Evolutionary conservation across 225 moss, liverwort and hornwort genomes (phyloP).

Genomic region (Sphagnum contortum): DNA sequence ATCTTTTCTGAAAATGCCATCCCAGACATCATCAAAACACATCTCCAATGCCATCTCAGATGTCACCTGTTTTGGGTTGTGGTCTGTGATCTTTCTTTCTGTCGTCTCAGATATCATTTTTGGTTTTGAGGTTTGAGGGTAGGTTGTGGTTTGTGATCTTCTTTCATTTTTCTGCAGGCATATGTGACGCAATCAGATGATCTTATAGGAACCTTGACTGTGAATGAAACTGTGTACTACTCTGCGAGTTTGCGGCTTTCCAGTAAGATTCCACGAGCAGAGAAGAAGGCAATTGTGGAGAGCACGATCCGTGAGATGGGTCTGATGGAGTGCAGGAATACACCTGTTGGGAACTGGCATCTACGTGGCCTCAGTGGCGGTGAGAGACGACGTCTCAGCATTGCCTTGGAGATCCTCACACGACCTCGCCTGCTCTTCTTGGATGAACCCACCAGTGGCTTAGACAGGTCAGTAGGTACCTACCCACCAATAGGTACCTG

Average conservation of each 20-base stretch:
- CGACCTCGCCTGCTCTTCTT: constrained; percentile 86
- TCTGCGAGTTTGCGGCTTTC: constrained; percentile 73
- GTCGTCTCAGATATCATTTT: no score
- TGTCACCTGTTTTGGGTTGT: no score
- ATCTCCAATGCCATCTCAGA: no score
- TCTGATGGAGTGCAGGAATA: constrained; percentile 52
- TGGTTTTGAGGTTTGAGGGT: no score
- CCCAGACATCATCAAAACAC: no score
- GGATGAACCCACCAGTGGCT: constrained; percentile 86
- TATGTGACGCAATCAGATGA: constrained; percentile 91
- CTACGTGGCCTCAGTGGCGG: constrained; percentile 77
- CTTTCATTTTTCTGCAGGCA: constrained; percentile 29
- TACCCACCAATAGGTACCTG: no score
- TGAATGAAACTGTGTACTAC: constrained; percentile 62
- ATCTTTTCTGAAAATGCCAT: no score
- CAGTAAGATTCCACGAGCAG: constrained; percentile 20
- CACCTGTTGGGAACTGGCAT: constrained; percentile 89
- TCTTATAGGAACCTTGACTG: constrained; percentile 74
- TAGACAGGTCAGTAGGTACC: constrained; percentile 44
- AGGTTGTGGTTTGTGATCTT: no score
- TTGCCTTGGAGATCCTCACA: constrained; percentile 77
- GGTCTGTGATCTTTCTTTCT: no score
- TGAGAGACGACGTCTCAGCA: constrained; percentile 84
- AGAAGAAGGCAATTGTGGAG: constrained; percentile 60
- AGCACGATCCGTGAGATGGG: constrained; percentile 78